Evolutionary conservation across 805 yeast species (phyloP).

Genomic region (Candida schatavii): DNA sequence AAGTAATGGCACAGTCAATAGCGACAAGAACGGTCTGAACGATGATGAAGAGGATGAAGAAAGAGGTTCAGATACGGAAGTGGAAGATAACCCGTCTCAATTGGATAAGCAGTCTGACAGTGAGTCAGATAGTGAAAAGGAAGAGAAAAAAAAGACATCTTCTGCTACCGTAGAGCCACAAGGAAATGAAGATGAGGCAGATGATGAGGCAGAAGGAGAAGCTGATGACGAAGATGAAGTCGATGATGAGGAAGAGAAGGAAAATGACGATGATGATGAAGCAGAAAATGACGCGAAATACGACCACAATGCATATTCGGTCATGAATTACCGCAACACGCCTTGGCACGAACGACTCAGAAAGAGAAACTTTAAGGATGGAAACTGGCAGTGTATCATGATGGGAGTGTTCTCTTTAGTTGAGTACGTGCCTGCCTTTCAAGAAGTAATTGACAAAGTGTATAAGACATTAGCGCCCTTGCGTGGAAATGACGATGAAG

Average conservation of each 20-base stretch:
- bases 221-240: conserved; percentile 19
- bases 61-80: conserved; percentile 25
- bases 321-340: conserved; percentile 54
- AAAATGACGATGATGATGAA: conserved; percentile 13
- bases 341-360: conserved; percentile 79
- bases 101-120: conserved; percentile 25
- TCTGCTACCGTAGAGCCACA: conserved; percentile 5
- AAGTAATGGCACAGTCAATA: conserved; percentile 14
- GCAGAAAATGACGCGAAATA: conserved; percentile 17
- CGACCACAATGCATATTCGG: conserved; percentile 43
- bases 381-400: conserved; percentile 79
- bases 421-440: conserved; percentile 55
- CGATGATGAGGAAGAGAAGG: conserved; percentile 19
- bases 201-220: conserved; percentile 16
- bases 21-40: conserved; percentile 15
- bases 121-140: conserved; percentile 20
- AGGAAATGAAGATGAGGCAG: conserved; percentile 20
- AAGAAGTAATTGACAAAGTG: conserved; percentile 47
- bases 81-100: conserved; percentile 21
- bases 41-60: conserved; percentile 18
- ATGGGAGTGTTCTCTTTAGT: conserved; percentile 68
- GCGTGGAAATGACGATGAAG: conserved; percentile 40
- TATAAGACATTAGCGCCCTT: conserved; percentile 58
- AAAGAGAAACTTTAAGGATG: conserved; percentile 73
- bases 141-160: conserved; percentile 13